Conservation (phyloP, 306 rosid species). For the Albizia julibrissin region DNA sequence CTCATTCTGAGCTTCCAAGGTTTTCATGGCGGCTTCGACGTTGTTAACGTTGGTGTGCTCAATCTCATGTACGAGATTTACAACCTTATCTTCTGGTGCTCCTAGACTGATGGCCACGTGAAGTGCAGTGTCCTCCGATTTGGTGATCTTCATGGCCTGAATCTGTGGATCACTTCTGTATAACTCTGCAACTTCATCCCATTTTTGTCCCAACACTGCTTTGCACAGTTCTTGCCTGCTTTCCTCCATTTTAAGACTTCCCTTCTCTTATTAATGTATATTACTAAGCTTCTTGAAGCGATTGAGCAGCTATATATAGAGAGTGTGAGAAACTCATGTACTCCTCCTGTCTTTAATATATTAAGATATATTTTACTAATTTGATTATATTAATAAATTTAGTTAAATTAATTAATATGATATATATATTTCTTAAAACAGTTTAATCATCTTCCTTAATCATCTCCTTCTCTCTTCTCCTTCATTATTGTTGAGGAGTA, state of each 20-base stretch:
- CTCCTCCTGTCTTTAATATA: too few relatives aligned
- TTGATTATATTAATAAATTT: too few relatives aligned
- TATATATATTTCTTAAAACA: too few relatives aligned
- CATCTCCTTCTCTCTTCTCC: too few relatives aligned
- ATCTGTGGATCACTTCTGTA: background rate
- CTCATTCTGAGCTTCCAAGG: constrained; percentile 2
- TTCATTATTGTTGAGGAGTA: too few relatives aligned
- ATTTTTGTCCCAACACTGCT: background rate
- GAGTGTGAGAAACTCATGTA: too few relatives aligned
- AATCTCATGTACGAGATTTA: background rate
- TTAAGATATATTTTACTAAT: too few relatives aligned
- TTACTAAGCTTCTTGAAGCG: too few relatives aligned
- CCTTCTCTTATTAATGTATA: background rate
- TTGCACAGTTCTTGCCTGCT: background rate
- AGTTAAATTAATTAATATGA: too few relatives aligned
- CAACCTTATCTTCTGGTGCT: background rate
- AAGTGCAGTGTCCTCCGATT: background rate
- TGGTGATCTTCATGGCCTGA: constrained; percentile 17
- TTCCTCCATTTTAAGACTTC: background rate
- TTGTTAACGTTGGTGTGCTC: background rate
- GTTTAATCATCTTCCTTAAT: too few relatives aligned
- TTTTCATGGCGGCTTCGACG: background rate
- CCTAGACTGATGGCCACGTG: constrained; percentile 32
- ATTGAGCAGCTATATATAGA: too few relatives aligned
- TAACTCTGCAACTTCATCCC: background rate